Evolutionary conservation across 129 eudicot genomes (phyloP).

Genomic region (Saussurea involucrata): DNA sequence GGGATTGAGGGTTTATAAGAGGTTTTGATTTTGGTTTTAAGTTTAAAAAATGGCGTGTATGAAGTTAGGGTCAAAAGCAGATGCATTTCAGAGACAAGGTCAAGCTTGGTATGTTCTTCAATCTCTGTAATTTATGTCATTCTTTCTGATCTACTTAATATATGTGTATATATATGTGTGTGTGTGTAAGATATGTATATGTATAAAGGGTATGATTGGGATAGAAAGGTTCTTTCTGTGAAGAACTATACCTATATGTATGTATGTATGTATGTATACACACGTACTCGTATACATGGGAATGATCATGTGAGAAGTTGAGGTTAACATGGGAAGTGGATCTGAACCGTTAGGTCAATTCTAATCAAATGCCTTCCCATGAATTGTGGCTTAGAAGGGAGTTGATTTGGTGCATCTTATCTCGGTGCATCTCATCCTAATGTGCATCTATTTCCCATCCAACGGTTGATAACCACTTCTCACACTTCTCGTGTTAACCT

Average conservation of each 20-base stretch:
- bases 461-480: too few relatives aligned
- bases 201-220: neutral
- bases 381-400: too few relatives aligned
- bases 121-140: neutral
- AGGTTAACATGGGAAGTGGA: too few relatives aligned
- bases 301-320: too few relatives aligned
- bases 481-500: too few relatives aligned
- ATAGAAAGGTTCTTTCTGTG: neutral
- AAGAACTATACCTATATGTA: neutral
- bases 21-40: constrained; percentile 11
- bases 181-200: neutral
- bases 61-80: constrained; percentile 92
- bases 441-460: too few relatives aligned
- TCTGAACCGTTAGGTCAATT: too few relatives aligned
- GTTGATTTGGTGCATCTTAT: too few relatives aligned
- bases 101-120: constrained; percentile 78
- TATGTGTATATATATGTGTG: constrained; percentile 2
- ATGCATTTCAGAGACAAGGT: constrained; percentile 88
- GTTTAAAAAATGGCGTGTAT: constrained; percentile 71
- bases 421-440: too few relatives aligned
- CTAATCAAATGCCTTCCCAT: too few relatives aligned
- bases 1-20: neutral
- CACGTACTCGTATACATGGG: too few relatives aligned
- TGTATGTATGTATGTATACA: neutral
- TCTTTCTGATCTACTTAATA: neutral